These are phyloP conservation scores for Candida bentonensis DNA, from an alignment of 805 yeast species.

Conservation along the genomic window DNA sequence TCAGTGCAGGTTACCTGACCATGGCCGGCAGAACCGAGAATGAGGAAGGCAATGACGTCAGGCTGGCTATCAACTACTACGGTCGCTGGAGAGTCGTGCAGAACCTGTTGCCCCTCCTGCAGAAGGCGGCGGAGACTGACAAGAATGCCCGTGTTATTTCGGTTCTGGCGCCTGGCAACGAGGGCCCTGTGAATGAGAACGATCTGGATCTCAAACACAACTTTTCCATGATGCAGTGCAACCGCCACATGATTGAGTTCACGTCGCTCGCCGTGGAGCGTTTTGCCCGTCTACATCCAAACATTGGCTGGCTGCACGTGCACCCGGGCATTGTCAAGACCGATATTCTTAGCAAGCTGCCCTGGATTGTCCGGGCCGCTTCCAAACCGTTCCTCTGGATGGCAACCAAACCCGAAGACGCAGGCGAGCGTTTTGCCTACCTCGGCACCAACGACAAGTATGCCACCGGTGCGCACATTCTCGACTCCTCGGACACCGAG, in stretches of 20 bases:
- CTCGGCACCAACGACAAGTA: constrained; percentile 9
- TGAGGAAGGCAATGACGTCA: constrained; percentile 16
- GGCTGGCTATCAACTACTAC: constrained; percentile 17
- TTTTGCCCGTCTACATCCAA: constrained; percentile 12
- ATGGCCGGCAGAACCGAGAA: constrained; percentile 24
- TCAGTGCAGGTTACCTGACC: constrained; percentile 8
- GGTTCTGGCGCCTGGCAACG: constrained; percentile 15
- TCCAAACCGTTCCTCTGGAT: constrained; percentile 2
- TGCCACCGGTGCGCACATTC: constrained; percentile 10
- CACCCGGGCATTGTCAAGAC: constrained; percentile 17
- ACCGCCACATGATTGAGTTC: constrained; percentile 9
- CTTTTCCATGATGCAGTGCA: constrained; percentile 7
- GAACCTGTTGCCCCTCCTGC: constrained; percentile 13
- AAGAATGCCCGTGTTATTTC: constrained; percentile 16
- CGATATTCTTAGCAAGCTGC: constrained; percentile 10
- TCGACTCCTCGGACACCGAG: constrained; percentile 6
- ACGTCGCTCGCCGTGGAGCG: constrained; percentile 11
- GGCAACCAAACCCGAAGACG: constrained; percentile 6
- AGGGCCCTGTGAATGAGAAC: constrained; percentile 10
- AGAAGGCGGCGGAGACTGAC: constrained; percentile 9
- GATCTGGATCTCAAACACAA: constrained; percentile 16
- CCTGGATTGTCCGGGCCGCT: constrained; percentile 10
- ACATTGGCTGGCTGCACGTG: constrained; percentile 13
- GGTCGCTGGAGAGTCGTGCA: constrained; percentile 15
- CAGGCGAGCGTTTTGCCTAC: constrained; percentile 15